Base-by-base conservation (phyloP, 257 asterid species). In the Penstemon newberryi region DNA sequence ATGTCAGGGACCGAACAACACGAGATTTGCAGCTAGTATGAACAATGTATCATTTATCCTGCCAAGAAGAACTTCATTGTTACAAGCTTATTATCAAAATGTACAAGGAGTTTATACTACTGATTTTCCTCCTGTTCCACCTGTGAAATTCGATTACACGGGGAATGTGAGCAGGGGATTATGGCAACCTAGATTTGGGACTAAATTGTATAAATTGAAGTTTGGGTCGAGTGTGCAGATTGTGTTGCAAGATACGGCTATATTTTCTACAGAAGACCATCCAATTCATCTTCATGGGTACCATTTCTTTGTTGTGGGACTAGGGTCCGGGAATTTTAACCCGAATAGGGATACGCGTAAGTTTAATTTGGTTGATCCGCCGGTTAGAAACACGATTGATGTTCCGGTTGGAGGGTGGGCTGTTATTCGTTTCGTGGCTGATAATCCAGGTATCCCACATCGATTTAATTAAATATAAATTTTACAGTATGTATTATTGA, bases 371-470 rank as follows among this genome's bases (percentile, higher is more conserved):
- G 63, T 70, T 10, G 95, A 87, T 71, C 95, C 95, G 3, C 91
- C 89, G 3, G 75, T 67, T n/a, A 61, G 91, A 45, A 87, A 87
- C 46, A 87, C 95, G 7, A 78, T 87, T n/a, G 85, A 80, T 44
- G 95, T 87, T 4, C 95, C 91, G 3, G 85, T 74, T 3, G 95
- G 91, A 4, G 94, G 94, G 10, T 87, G 94, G 94, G 87, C 84
- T 0, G 94, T 77, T 42, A 82, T 84, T 19, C 95, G 91, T 19
- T 87, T 85, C 54, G 65, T 83, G 2, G 95, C 95, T 0, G 89
- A 87, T 43, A 87, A 87, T 79, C 95, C 95, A 70, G 94, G 94
- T 84, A 79, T 49, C 37, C 63, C 33, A 25, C 33, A 25, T 25
- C 33, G 33, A 25, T 25, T 0, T 25, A 7, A 12, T 5, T 33